Percentiles rank a stretch among this genome's conserved stretches.
Evolutionary conservation across 768 basidiomycete genomes (phyloP).

Genomic region (Boletus fagicola): DNA sequence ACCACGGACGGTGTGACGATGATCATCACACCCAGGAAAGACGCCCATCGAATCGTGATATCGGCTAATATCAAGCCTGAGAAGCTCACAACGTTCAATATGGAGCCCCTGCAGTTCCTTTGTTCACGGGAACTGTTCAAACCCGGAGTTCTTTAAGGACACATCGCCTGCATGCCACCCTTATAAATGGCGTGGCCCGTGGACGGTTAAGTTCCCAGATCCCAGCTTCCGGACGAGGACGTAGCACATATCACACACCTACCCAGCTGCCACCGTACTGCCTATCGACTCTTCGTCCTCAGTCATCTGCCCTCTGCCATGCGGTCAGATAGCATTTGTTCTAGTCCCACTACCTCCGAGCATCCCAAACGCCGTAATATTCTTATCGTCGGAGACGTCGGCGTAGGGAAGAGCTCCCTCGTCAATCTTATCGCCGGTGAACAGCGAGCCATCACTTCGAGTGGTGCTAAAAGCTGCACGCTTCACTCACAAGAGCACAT

Average conservation of each 20-base stretch:
- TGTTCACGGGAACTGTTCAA: constrained; percentile 5
- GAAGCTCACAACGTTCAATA: constrained; percentile 13
- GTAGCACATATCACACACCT: background rate
- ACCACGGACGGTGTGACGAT: background rate
- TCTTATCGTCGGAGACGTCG: constrained; percentile 30
- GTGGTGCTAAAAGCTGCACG: constrained; percentile 36
- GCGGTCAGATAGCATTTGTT: constrained; percentile 12
- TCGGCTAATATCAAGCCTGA: background rate
- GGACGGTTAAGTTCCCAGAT: background rate
- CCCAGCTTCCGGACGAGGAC: constrained; percentile 2
- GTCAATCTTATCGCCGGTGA: constrained; percentile 38
- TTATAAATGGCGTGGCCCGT: constrained; percentile 15
- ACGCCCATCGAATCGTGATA: constrained; percentile 12
- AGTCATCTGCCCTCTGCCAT: constrained; percentile 4
- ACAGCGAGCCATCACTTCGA: constrained; percentile 29
- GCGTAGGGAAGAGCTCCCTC: constrained; percentile 40
- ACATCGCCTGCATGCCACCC: background rate
- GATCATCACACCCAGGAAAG: background rate
- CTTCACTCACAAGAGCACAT: constrained; percentile 28
- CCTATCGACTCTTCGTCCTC: background rate
- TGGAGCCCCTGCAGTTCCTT: constrained; percentile 5
- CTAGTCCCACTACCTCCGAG: constrained; percentile 14
- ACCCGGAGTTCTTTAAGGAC: background rate
- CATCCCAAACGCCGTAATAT: constrained; percentile 21
- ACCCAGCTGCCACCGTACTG: background rate